Conservation (phyloP, 257 asterid species). For the Plantago major region DNA sequence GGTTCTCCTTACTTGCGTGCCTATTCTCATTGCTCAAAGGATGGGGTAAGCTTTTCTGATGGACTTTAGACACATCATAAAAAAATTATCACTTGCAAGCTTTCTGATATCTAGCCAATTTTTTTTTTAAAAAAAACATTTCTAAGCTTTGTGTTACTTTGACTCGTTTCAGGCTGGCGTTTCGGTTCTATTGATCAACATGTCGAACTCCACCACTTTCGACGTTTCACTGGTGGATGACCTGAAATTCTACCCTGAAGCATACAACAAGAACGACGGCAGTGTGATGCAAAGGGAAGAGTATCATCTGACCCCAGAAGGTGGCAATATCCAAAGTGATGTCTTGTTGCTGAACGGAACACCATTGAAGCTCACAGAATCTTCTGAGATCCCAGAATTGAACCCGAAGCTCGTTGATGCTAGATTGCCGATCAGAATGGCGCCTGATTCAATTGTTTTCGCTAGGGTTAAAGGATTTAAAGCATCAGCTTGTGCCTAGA, state of each 20-base stretch:
- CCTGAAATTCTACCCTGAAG: slow-evolving; percentile 21
- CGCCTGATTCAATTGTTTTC: slow-evolving; percentile 60
- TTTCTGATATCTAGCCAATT: background rate
- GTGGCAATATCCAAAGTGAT: slow-evolving; percentile 61
- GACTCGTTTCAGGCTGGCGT: slow-evolving; percentile 39
- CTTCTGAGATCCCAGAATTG: slow-evolving; percentile 51
- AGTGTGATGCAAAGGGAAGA: slow-evolving; percentile 44
- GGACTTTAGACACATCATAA: too few relatives aligned
- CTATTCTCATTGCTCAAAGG: slow-evolving; percentile 72
- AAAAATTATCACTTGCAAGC: background rate
- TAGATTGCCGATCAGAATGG: slow-evolving; percentile 34
- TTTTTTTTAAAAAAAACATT: background rate
- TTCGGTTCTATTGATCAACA: slow-evolving; percentile 56
- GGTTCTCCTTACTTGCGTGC: slow-evolving; percentile 58
- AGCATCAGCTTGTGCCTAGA: slow-evolving; percentile 68
- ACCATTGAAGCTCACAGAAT: slow-evolving; percentile 56
- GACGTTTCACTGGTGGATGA: slow-evolving; percentile 38
- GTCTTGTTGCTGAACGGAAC: slow-evolving; percentile 55
- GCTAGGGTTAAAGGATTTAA: slow-evolving; percentile 47
- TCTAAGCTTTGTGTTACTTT: background rate
- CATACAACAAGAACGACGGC: background rate
- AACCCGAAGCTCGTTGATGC: slow-evolving; percentile 45
- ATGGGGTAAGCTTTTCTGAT: slow-evolving; percentile 33
- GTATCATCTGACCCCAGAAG: slow-evolving; percentile 69
- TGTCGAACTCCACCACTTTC: slow-evolving; percentile 61